Evolutionary conservation across 371 early-diverging fungal species (phyloP).

Genomic region (Choanephora cucurbitarum): DNA sequence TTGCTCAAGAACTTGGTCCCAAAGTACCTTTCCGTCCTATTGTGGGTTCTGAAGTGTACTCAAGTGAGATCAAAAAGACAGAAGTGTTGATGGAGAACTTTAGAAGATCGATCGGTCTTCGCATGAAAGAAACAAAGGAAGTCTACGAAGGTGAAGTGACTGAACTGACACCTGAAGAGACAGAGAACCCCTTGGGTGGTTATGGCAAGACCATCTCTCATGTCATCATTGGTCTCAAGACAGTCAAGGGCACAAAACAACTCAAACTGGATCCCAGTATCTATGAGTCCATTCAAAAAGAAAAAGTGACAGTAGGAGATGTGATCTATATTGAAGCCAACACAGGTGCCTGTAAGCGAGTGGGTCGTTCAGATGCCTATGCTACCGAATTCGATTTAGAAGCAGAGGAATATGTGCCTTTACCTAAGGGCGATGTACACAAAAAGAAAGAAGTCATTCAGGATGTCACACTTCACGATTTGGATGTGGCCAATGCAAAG

Average conservation of each 20-base stretch:
- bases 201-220: conserved; percentile 96
- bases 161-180: conserved; percentile 94
- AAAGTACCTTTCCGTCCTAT: conserved; percentile 99
- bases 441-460: conserved; percentile 97
- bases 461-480: conserved; percentile 97
- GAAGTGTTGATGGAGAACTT: conserved; percentile 99
- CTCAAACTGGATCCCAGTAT: conserved; percentile 98
- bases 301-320: conserved; percentile 96
- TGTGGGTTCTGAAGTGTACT: conserved; percentile 98
- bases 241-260: conserved; percentile 98
- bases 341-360: conserved; percentile 97
- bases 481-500: conserved; percentile 98
- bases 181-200: conserved; percentile 90
- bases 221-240: conserved; percentile 96
- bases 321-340: conserved; percentile 99
- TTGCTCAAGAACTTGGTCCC: conserved; percentile 95
- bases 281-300: conserved; percentile 95
- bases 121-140: conserved; percentile 98
- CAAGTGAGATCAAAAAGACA: conserved; percentile 97
- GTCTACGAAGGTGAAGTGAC: conserved; percentile 99
- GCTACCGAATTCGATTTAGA: conserved; percentile 97
- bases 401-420: conserved; percentile 95
- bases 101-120: conserved; percentile 94
- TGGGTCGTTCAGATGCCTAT: conserved; percentile 95
- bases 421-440: conserved; percentile 99